These are phyloP conservation scores for Linum trigynum DNA, from an alignment of 345 rosid genomes.

Conservation along the genomic window DNA sequence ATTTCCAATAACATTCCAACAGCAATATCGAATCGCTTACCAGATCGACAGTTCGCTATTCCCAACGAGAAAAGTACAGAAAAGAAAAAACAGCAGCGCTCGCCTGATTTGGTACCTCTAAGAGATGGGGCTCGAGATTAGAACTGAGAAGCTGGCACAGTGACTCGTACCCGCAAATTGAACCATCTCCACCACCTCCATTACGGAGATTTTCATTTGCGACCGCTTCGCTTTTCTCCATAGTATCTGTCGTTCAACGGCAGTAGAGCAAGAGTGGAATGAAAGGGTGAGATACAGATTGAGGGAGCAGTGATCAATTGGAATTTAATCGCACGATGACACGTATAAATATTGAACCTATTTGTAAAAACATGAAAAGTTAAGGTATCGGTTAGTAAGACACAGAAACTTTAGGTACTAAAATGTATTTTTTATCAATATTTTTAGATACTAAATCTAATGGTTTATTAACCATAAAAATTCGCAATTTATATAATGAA, in stretches of 20 bases:
- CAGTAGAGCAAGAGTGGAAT: neutral
- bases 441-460: too few species aligned
- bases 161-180: constrained; percentile 74
- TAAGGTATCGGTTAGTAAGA: too few species aligned
- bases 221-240: neutral
- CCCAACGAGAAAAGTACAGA: neutral
- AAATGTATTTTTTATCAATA: too few species aligned
- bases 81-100: neutral
- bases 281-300: too few species aligned
- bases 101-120: constrained; percentile 32
- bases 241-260: neutral
- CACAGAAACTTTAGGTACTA: too few species aligned
- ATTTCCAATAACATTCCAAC: neutral
- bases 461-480: too few species aligned
- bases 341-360: too few species aligned
- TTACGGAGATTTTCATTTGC: neutral
- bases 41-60: neutral
- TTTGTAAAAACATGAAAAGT: too few species aligned
- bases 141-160: constrained; percentile 53
- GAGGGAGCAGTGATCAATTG: too few species aligned
- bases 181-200: constrained; percentile 24
- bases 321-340: too few species aligned
- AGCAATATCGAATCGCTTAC: neutral
- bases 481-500: too few species aligned
- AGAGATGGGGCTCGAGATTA: constrained; percentile 74